Evolutionary conservation across 352 stramenopile species (phyloP), one percentile per base, ranked within the genome.

Genomic region (Phytophthora idaei): DNA sequence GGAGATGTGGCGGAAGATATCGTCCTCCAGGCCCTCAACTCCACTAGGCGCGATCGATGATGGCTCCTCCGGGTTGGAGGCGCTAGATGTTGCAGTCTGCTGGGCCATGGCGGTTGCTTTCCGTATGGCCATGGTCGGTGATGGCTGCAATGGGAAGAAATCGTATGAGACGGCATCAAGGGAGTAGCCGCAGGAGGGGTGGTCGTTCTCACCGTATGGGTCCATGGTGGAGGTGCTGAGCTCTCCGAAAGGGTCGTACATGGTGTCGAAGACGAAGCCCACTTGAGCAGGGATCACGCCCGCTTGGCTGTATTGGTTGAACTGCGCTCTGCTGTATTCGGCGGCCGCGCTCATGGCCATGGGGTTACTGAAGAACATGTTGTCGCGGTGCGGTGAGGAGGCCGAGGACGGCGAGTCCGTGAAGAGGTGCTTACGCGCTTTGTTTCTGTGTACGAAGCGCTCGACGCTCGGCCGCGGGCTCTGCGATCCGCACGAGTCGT

Each of bases 1-100:
- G 3, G 87, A 94, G 54, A 94, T 93, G 47, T 94, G 87, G 42
- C 90, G 76, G 57, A 94, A 94, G 47, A 94, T 86, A 58, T 93
- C 85, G 58, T 94, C 87, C 15, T 91, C 81, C 3, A 81, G 46
- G 1, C 58, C 67, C 27, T 83, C 75, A 27, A 74, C 50, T 48
- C 72, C 68, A 42, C 28, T 61, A 29, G 54, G 36, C 7, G 48
- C 44, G 3, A 46, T 67, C 12, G 64, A 48, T 1, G 58, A 61
- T 27, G 51, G 15, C 2, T 69, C 60, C 32, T 65, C 52, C 17
- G 34, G 15, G n/a, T 32, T 68, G 3, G 57, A 67, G 10, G 44
- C 37, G 25, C 36, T 56, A 11, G 47, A 41, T 27, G 51, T 11
- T 11, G 39, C 21, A 9, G 50, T 48, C 25, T 67, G 59, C 42